phyloP scores from a whole-genome alignment of 108 stramenopile species.

The Tribonema minus region DNA sequence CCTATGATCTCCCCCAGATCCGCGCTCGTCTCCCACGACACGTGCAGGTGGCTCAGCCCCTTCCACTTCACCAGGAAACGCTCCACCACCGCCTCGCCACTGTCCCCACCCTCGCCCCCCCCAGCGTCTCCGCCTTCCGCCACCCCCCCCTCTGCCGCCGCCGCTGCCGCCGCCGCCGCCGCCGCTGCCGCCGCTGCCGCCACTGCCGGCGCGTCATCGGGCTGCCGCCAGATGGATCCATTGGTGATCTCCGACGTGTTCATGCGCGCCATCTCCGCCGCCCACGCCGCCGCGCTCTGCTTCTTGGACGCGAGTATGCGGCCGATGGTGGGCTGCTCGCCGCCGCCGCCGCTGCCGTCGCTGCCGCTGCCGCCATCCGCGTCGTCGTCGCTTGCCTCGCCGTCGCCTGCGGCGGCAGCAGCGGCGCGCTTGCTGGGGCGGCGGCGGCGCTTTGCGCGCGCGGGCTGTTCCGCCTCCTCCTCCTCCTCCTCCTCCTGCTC shows the following conservation, averaged over 20 bases:
- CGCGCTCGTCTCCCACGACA: slow-evolving; percentile 48
- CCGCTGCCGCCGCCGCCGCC: neutral
- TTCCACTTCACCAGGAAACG: slow-evolving; percentile 46
- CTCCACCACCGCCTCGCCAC: neutral
- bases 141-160: neutral
- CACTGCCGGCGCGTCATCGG: neutral
- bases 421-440: no score
- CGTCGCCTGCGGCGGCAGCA: neutral
- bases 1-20: slow-evolving; percentile 10
- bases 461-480: neutral
- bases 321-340: no score
- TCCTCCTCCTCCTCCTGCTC: neutral
- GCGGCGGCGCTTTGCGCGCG: neutral
- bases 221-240: slow-evolving; percentile 29
- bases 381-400: neutral
- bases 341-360: neutral
- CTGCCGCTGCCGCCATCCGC: neutral
- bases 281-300: neutral
- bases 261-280: neutral
- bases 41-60: slow-evolving; percentile 49
- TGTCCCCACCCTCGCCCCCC: neutral
- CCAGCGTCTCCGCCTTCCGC: neutral
- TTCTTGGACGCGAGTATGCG: neutral
- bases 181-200: neutral
- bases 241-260: neutral